Conservation (phyloP, 1,139 yeast genomes). For the Blastobotrys persicus region DNA sequence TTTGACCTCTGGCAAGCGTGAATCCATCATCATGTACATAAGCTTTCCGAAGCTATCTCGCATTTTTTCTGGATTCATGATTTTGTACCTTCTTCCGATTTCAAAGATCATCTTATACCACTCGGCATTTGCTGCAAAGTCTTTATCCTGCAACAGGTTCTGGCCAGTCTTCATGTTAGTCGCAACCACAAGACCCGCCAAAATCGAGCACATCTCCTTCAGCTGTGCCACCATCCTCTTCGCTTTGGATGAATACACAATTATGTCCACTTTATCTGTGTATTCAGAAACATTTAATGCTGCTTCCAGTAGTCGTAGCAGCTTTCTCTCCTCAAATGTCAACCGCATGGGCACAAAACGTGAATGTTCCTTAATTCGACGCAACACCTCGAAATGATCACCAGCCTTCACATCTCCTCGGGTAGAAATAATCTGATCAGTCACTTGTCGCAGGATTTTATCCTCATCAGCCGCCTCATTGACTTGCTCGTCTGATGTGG, state of each 20-base stretch:
- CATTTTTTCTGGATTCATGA: conserved; percentile 78
- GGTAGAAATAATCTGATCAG: conserved; percentile 28
- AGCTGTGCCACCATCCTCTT: conserved; percentile 66
- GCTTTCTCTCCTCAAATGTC: conserved; percentile 61
- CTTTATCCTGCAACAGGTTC: conserved; percentile 56
- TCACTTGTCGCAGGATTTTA: conserved; percentile 19
- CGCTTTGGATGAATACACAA: conserved; percentile 59
- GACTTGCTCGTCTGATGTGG: too few species aligned
- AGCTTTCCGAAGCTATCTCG: conserved; percentile 70
- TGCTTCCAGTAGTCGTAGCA: conserved; percentile 61
- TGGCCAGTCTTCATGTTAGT: conserved; percentile 67
- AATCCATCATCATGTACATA: conserved; percentile 79
- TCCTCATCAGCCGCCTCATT: conserved; percentile 9
- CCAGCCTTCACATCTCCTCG: conserved; percentile 29
- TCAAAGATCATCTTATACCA: conserved; percentile 70
- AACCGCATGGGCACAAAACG: conserved; percentile 64
- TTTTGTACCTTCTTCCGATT: conserved; percentile 71
- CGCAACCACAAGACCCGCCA: conserved; percentile 72
- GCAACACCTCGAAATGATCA: conserved; percentile 28
- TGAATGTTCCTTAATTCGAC: conserved; percentile 47
- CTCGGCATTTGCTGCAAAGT: conserved; percentile 60
- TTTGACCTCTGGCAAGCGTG: conserved; percentile 63
- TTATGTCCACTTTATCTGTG: conserved; percentile 69
- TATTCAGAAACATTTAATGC: conserved; percentile 72
- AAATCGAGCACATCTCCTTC: conserved; percentile 68